Evolutionary conservation across 2,329 filamentous ascomycete genomes (phyloP).

Genomic region (Alternaria hordeiaustralica): DNA sequence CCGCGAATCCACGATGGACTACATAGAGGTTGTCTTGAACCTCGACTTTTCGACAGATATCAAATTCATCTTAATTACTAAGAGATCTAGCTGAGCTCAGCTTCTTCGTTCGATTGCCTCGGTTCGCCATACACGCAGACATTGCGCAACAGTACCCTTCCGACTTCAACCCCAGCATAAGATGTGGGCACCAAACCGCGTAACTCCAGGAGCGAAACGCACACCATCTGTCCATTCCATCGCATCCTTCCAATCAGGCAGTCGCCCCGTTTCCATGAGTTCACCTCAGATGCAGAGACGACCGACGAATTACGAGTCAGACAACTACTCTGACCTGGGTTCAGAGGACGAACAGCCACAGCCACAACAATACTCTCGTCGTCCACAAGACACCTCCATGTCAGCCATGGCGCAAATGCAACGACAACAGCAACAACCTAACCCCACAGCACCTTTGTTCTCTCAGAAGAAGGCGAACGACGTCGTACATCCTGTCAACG

Average conservation of each 20-base stretch:
- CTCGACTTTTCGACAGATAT: not conserved
- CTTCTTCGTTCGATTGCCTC: not conserved
- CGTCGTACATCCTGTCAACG: slow-evolving; percentile 15
- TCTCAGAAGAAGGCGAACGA: slow-evolving; percentile 34
- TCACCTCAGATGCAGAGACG: slow-evolving; percentile 33
- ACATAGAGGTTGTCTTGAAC: slow-evolving; percentile 3
- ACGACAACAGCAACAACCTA: slow-evolving; percentile 22
- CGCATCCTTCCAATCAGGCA: slow-evolving; percentile 32
- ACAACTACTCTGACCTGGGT: slow-evolving; percentile 39
- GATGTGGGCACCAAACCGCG: slow-evolving; percentile 45
- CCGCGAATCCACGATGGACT: slow-evolving; percentile 20
- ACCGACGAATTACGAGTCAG: slow-evolving; percentile 40
- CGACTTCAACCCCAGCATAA: slow-evolving; percentile 7
- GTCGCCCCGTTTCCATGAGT: slow-evolving; percentile 6
- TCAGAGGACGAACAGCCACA: slow-evolving; percentile 32
- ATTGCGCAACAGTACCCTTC: not conserved
- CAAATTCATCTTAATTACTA: not conserved
- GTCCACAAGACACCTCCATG: slow-evolving; percentile 24
- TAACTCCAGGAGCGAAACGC: slow-evolving; percentile 33
- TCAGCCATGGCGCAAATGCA: slow-evolving; percentile 38
- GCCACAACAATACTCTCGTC: slow-evolving; percentile 10
- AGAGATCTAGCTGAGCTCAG: not conserved
- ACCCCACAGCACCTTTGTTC: slow-evolving; percentile 26
- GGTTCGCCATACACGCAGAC: not conserved
- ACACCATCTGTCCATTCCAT: slow-evolving; percentile 42